A percentile compares a stretch with the other conserved stretches of the same genome.
Conservation (phyloP, 2,329 filamentous ascomycete species). For the Metarhizium humberi region DNA sequence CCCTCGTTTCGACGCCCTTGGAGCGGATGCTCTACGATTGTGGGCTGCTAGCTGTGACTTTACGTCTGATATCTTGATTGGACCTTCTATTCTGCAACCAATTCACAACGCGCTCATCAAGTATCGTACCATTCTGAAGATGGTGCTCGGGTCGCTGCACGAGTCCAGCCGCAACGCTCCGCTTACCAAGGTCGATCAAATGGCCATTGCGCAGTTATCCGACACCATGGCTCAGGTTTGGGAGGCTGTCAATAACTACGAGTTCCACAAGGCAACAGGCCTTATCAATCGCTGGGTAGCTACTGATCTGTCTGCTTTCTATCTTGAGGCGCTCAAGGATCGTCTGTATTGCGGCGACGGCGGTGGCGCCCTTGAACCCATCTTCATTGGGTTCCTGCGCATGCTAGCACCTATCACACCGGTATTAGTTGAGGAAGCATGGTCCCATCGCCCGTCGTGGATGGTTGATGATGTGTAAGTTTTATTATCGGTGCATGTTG, state of each 20-base stretch:
- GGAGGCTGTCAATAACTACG: slow-evolving; percentile 57
- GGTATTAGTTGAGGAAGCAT: slow-evolving; percentile 78
- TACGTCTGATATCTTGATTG: slow-evolving; percentile 76
- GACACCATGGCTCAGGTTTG: slow-evolving; percentile 57
- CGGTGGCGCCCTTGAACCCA: slow-evolving; percentile 51
- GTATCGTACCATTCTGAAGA: slow-evolving; percentile 82
- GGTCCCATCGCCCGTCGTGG: slow-evolving; percentile 63
- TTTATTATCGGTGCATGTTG: background rate
- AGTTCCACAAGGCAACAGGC: slow-evolving; percentile 72
- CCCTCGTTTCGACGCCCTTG: slow-evolving; percentile 57
- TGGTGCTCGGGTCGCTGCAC: slow-evolving; percentile 71
- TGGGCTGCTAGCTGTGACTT: slow-evolving; percentile 93
- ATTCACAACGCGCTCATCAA: slow-evolving; percentile 74
- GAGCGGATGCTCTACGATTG: slow-evolving; percentile 76
- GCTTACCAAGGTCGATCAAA: slow-evolving; percentile 56
- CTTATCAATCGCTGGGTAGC: slow-evolving; percentile 73
- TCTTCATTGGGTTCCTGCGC: slow-evolving; percentile 64
- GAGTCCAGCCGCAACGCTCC: slow-evolving; percentile 39
- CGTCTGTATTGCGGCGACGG: slow-evolving; percentile 76
- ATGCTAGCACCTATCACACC: slow-evolving; percentile 79
- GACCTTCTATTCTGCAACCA: slow-evolving; percentile 64
- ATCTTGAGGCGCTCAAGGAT: slow-evolving; percentile 88
- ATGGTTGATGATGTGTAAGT: slow-evolving; percentile 43
- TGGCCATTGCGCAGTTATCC: slow-evolving; percentile 67
- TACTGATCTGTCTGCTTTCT: slow-evolving; percentile 81